phyloP scores from a whole-genome alignment of 805 yeast species.

The Cyberlindnera suaveolens region DNA sequence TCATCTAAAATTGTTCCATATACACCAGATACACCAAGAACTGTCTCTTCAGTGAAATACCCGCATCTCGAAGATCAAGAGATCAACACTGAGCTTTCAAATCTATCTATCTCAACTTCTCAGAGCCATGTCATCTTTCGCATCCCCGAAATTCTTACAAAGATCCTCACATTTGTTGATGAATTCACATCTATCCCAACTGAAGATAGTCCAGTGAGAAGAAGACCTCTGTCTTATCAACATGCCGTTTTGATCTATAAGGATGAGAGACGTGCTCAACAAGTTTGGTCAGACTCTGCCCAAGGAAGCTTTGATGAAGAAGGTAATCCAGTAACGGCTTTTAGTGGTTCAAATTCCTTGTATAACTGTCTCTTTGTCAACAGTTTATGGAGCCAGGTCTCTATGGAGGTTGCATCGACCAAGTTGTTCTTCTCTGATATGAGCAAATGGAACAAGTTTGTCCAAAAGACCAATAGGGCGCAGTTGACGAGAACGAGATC shows the following conservation, averaged over 20 bases:
- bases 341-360: conserved; percentile 27
- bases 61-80: not conserved
- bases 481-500: conserved; percentile 18
- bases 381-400: conserved; percentile 53
- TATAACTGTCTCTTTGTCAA: conserved; percentile 65
- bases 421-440: conserved; percentile 50
- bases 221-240: conserved; percentile 61
- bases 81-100: conserved; percentile 1
- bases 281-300: conserved; percentile 35
- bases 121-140: conserved; percentile 38
- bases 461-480: conserved; percentile 6
- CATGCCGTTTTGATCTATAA: conserved; percentile 68
- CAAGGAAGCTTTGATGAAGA: conserved; percentile 5
- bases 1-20: conserved; percentile 4
- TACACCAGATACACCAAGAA: conserved; percentile 2
- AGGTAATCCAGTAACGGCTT: conserved; percentile 18
- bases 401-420: conserved; percentile 49
- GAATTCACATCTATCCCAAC: conserved; percentile 49
- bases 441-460: conserved; percentile 37
- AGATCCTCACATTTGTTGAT: conserved; percentile 59
- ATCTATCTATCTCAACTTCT: not conserved
- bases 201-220: conserved; percentile 52
- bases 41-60: not conserved
- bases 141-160: conserved; percentile 69
- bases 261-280: conserved; percentile 39